Base-by-base conservation (phyloP, 495 filamentous ascomycete genomes). In the Wilcoxina mikolae region DNA sequence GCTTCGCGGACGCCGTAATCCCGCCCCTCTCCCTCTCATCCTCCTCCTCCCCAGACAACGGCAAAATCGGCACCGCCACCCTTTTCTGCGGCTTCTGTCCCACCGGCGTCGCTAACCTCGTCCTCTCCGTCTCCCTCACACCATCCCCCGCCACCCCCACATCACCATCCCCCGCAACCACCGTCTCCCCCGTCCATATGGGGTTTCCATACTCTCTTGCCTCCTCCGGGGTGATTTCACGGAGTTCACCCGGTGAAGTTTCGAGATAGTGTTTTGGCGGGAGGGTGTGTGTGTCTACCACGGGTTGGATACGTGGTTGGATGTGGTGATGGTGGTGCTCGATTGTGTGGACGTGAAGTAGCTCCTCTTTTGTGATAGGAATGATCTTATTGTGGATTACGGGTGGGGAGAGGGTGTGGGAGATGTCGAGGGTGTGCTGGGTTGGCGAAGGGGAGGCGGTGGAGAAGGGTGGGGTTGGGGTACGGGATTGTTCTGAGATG, bases 191-290 rank as follows among this genome's bases (percentile, higher is more conserved):
- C 10, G 9, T 11, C 7, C 25, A 18, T 22, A 52, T 24, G 1
- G 49, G 49, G 23, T 54, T 39, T 2, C 39, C 38, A 20, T 54
- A 45, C 12, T 25, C 10, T 15, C 27, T 29, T 20, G 55, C 61
- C 23, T 65, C 54, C 42, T 60, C 57, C 0, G 57, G 51, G 7
- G 57, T 27, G 15, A 60, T 56, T 27, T 64, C 60, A n/a, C 52
- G 35, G 10, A 63, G 31, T 12, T 38, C 18, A 4, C 54, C 33
- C 12, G 18, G 24, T 24, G 26, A 33, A 17, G 46, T 46, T 51
- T 64, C 51, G 0, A 64, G 61, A 42, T 58, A 60, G 38, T 54
- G 47, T 53, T 58, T 60, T 18, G 48, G 42, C 5, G 57, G 60
- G 0, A 60, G 57, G 22, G 33, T n/a, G 2, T 25, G 39, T 28